Base-by-base conservation (phyloP, 2,329 filamentous ascomycete genomes). In the Aureobasidium pullulans region DNA sequence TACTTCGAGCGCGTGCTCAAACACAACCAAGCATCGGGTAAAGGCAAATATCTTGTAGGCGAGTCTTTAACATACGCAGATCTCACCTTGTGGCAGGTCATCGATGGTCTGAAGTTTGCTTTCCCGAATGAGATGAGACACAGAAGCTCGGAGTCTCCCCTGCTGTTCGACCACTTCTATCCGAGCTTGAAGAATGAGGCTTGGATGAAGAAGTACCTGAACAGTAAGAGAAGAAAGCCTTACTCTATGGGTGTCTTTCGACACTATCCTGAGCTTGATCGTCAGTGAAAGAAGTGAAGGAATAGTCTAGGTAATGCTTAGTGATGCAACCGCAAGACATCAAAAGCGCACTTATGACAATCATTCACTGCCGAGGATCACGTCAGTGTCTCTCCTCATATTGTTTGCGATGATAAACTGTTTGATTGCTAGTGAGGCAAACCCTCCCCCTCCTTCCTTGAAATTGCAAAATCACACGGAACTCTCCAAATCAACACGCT, bases 211-310 rank as follows among this genome's bases (percentile, higher is more conserved):
- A 80, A 76, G 44, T 93, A 93, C 68, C 71, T 93, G 54, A 78
- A 72, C 19, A 91, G 88, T 70, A 78, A 83, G 3, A 79, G 85
- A 63, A 77, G 88, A 42, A 69, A 80, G 67, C 71, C 78, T 54
- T 93, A 89, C 68, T 75, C 76, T 0, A 72, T 79, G 62, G 88
- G 88, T 1, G 80, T 93, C 44, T 93, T 84, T 69, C 79, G 89
- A 37, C 76, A 88, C 66, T 92, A 93, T 67, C 79, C 84, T 2
- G 88, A 92, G 75, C 71, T 93, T 53, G 88, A 92, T 61, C 69
- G 76, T 61, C 72, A 78, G 62, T 76, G 68, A 65, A 46, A 31
- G 19, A 31, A 6, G 9, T 28, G 47, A 49, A 16, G 11, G 28
- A 37, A 16, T 28, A 49, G 16, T 9, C 6, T 7, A 37, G 32